These are phyloP conservation scores for Lactarius tabidus DNA, from an alignment of 768 basidiomycete species.

Conservation along the genomic window DNA sequence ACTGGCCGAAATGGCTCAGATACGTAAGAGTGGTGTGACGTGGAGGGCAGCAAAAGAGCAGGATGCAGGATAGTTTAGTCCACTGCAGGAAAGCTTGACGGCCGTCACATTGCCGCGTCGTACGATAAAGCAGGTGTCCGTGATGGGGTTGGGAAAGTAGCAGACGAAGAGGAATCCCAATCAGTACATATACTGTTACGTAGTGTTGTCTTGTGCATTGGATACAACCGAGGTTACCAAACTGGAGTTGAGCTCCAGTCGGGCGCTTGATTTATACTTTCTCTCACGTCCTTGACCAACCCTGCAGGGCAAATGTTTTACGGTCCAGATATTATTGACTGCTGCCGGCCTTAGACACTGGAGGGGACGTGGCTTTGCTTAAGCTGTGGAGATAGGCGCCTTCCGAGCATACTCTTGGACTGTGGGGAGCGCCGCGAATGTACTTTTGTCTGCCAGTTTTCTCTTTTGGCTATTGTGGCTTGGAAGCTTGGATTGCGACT, in stretches of 20 bases:
- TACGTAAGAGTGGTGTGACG: too few species aligned
- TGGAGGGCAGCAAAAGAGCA: too few species aligned
- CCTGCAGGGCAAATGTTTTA: not conserved
- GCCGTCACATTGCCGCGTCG: too few species aligned
- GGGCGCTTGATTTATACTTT: constrained; percentile 10
- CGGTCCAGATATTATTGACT: not conserved
- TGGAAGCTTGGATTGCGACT: too few species aligned
- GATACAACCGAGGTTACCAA: not conserved
- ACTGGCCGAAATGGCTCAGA: too few species aligned
- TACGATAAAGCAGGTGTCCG: not conserved
- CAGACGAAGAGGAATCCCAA: not conserved
- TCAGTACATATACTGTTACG: not conserved
- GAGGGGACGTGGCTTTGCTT: not conserved
- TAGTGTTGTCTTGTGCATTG: not conserved
- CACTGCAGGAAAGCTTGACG: too few species aligned
- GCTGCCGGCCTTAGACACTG: not conserved
- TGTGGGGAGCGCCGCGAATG: not conserved
- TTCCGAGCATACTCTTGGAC: not conserved
- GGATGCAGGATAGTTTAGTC: too few species aligned
- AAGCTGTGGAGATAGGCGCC: not conserved
- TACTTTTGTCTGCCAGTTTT: too few species aligned
- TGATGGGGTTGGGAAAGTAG: too few species aligned
- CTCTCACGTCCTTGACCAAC: not conserved
- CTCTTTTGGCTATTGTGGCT: not conserved
- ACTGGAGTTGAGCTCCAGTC: not conserved